Evolutionary conservation across 257 asterid genomes (phyloP), one percentile per base, ranked within the genome.

Genomic region (Ilex asprella): DNA sequence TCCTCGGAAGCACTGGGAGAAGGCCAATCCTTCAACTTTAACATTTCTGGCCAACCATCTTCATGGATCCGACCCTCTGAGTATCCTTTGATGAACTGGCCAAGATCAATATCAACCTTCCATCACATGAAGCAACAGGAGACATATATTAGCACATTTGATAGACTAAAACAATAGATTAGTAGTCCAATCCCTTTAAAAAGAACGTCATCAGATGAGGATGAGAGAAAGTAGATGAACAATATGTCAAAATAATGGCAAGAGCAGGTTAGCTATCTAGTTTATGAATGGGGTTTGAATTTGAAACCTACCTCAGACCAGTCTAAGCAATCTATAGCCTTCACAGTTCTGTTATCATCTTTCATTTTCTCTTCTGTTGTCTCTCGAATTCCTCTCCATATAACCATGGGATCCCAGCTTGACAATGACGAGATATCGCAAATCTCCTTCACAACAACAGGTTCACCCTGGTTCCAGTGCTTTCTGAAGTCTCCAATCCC

Each of bases 1-100:
- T 93, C 99, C 78, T 93, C 99, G 35, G 97, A 77, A 62, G 94
- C 84, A 79, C 88, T 71, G 53, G 95, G 96, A 35, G 97, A 83
- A 62, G 99, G 99, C 99, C 99, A 93, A 72, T 89, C 97, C 84
- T 93, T 87, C 80, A 93, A 77, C 76, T 87, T 93, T 64, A 93
- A 77, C 69, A 87, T 66, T 72, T 89, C 87, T 57, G 77, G 81
- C 78, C 59, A 65, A 64, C 90, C 97, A 62, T 76, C 80, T 75
- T 85, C 94, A 75, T 71, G 58, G 75, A 77, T 57, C 79, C 95
- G 84, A 68, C 97, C 99, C 54, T 84, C 88, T 66, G 78, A 80
- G 69, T 89, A 93, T 72, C 97, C 99, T 71, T 76, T 81, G 70
- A 93, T 66, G 80, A 93, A 93, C 75, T 89, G 90, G 75, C 79